Base-by-base conservation (phyloP, 2,329 filamentous ascomycete species). In the Aspergillus candidus region DNA sequence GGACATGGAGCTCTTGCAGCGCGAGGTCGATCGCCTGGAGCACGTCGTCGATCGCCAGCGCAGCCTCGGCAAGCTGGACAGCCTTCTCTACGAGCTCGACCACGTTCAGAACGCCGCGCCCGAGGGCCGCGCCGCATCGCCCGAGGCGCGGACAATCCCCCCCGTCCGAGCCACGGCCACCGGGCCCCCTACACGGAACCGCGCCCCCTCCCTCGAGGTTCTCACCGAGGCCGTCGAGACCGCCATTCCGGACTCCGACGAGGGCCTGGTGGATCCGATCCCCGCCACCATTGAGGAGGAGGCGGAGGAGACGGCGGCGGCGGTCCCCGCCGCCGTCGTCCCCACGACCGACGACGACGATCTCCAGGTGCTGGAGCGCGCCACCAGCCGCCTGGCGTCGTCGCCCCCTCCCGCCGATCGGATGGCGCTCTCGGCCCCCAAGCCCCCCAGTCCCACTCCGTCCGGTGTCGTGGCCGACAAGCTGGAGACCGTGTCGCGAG, bases 21-120 rank as follows among this genome's bases (percentile, higher is more conserved):
- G 91, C 31, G 93, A 98, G 61, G 87, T 98, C 51, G 88, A 96
- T 59, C 82, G 91, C 30, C 75, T 98, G 11, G 93, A 97, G 67
- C 88, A 95, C 65, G 88, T 98, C 6, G 82, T 98, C 40, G 91
- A 97, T 66, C 86, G 94, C 38, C 93, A 98, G 66, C 80, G 93
- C 47, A 96, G 90, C 63, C 79, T 98, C 3, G 93, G 93, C 33
- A 94, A 96, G 66, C 78, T 98, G 3, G 93, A 98, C 62, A 94
- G 86, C 41, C 77, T 98, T 6, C 78, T 98, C 0, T 83, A 94
- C 55, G 93, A 98, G 60, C 78, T 97, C 8, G 93, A 97, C 40
- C 53, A 64, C 35, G 80, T 88, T 39, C 82, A 86, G 40, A 75
- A 81, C 45, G 79, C 83, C 44, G 72, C 71, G 22, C 48, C 53